These are phyloP conservation scores for Cyclostephanos invisitatus DNA, from an alignment of 108 stramenopile genomes.

Conservation along the genomic window DNA sequence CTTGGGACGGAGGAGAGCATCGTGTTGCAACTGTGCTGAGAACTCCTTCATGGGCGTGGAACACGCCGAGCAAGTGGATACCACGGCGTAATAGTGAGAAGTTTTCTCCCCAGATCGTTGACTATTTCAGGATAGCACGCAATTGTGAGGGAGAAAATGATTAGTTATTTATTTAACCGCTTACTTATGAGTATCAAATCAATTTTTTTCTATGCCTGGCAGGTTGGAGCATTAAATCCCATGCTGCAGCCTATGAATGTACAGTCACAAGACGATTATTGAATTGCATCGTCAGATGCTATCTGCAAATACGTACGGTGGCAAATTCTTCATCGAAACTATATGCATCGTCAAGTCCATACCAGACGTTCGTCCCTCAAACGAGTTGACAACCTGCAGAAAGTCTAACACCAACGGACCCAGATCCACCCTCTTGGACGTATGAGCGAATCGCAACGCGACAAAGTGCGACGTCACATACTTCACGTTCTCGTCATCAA, in stretches of 20 bases:
- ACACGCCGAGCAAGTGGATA: slow-evolving; percentile 58
- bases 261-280: not conserved
- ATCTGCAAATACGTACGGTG: slow-evolving; percentile 50
- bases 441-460: slow-evolving; percentile 64
- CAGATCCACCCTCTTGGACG: slow-evolving; percentile 56
- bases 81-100: slow-evolving; percentile 34
- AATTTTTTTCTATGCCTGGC: too few species aligned
- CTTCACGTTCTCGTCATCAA: slow-evolving; percentile 14
- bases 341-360: slow-evolving; percentile 77
- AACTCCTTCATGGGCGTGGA: slow-evolving; percentile 51
- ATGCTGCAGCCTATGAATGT: too few species aligned
- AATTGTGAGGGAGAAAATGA: not conserved
- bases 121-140: slow-evolving; percentile 37
- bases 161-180: too few species aligned
- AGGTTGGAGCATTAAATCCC: too few species aligned
- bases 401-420: slow-evolving; percentile 55
- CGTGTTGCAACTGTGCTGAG: slow-evolving; percentile 4
- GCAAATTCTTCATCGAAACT: slow-evolving; percentile 53
- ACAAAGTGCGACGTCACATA: slow-evolving; percentile 61
- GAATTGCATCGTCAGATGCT: not conserved
- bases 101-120: slow-evolving; percentile 49
- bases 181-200: too few species aligned
- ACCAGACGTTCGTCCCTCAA: slow-evolving; percentile 51
- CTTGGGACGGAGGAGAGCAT: slow-evolving; percentile 33
- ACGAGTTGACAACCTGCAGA: slow-evolving; percentile 68